Base-by-base conservation (phyloP, 768 basidiomycete species). In the Auricularia sp. region DNA sequence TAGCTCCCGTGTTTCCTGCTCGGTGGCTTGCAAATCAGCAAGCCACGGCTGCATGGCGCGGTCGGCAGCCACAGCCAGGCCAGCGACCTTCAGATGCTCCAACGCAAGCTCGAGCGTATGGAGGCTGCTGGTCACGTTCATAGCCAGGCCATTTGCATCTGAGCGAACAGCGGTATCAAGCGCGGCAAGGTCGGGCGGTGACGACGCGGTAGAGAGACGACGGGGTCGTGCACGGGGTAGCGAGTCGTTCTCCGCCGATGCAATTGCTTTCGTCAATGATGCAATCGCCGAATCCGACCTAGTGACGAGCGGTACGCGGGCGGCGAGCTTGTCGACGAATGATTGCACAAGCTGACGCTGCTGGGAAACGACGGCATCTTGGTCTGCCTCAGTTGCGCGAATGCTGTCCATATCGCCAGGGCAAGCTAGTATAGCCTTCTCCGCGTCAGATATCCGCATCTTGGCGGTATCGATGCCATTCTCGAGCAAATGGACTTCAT, bases 131-230 rank as follows among this genome's bases (percentile, higher is more conserved):
- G 78, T 78, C 16, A 91, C 79, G 65, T 81, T 77, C 76, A 91
- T 83, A 61, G 84, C 76, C 68, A 84, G 84, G n/a, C 82, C 74
- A 71, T 93, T 91, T 56, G 82, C 81, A 71, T 90, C 86, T 12
- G 81, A 72, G 36, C 91, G 86, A 65, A 91, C 86, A 63, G 77
- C 76, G 51, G 83, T 81, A 70, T 95, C 87, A 43, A 93, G 75
- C 47, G 76, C 74, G 43, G 78, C 67, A 39, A 85, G 75, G 64
- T 88, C 84, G 70, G 90, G 80, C 2, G 85, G 34, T 10, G 83
- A 16, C 82, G 70, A 3, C 33, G 33, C n/a, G 44, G 7, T 14
- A 21, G 43, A 42, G 18, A 23, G 29, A 10, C 42, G 6, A 43
- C 29, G 47, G 11, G 47, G 47, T 18, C 47, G 47, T 21, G 47